Evolutionary conservation across 306 rosid species (phyloP).

Genomic region (Prunus campanulata): DNA sequence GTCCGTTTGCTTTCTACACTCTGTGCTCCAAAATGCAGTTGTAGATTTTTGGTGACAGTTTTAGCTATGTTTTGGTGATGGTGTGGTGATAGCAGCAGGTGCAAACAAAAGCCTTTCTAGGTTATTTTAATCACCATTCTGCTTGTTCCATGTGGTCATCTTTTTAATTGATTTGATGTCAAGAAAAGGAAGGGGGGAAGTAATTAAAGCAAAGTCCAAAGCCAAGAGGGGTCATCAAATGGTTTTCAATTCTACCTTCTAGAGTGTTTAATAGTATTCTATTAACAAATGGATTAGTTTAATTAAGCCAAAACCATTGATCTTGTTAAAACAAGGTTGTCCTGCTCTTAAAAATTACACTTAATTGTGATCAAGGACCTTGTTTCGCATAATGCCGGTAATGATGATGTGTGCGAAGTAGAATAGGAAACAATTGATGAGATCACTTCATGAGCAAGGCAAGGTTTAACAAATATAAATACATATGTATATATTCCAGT

Average conservation of each 20-base stretch:
- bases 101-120: too few species aligned
- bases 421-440: background rate
- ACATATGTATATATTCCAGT: too few species aligned
- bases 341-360: background rate
- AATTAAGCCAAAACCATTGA: background rate
- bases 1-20: too few species aligned
- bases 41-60: too few species aligned
- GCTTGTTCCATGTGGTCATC: too few species aligned
- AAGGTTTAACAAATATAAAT: too few species aligned
- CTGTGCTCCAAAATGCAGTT: too few species aligned
- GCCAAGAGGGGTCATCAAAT: background rate
- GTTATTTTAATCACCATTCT: background rate
- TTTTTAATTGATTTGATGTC: background rate
- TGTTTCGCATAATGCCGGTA: too few species aligned
- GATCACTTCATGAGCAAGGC: background rate
- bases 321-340: background rate
- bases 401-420: background rate
- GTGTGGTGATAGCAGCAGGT: too few species aligned
- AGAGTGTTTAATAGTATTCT: background rate
- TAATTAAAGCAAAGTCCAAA: background rate
- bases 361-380: conserved; percentile 2
- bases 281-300: background rate
- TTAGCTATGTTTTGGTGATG: too few species aligned
- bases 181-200: background rate
- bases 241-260: background rate